Evolutionary conservation across 345 rosid genomes (phyloP), one percentile per base, ranked within the genome.

Genomic region (Mallotus nudiflorus): DNA sequence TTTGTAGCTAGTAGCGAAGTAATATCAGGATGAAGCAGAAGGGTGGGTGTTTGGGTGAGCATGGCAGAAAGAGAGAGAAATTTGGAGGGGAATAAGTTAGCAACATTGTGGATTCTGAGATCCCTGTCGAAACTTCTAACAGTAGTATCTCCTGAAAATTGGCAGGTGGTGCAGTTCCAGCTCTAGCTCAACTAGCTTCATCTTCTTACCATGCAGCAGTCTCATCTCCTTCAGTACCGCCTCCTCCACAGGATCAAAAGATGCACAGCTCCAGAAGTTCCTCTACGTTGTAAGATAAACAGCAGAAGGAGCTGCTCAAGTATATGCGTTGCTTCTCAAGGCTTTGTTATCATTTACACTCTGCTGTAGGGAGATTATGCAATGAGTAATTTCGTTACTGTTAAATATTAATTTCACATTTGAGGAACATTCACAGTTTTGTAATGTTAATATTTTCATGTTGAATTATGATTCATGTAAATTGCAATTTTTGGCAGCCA

Each of bases 161-260:
- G 71, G 61, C 83, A 94, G 97, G 97, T 72, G 99, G 97, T 74
- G 89, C 92, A 3, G 75, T 92, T 57, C 96, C 93, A 0, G 93
- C 97, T 1, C 42, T 91, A 54, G 93, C 96, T 1, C 98, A 94
- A 66, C 87, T 94, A 1, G 89, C 85, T 20, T 88, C 98, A 46
- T 89, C 98, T 45, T 87, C 96, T 24, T 91, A 86, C 77, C 85
- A 78, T 62, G 91, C 98, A 25, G 86, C 88, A 37, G 75, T 83
- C 27, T 82, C 86, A 25, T 81, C 91, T n/a, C 72, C 84, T 51
- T 77, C 84, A 22, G 64, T 70, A 48, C 85, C 88, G 35, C 75
- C 82, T 51, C 73, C 80, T 57, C 63, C 86, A 45, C 69, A 77
- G 75, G 86, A 81, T 13, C 84, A 82, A 53, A 87, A 92, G 75